Evolutionary conservation across 352 stramenopile genomes (phyloP).

Genomic region (Phytophthora pistaciae): DNA sequence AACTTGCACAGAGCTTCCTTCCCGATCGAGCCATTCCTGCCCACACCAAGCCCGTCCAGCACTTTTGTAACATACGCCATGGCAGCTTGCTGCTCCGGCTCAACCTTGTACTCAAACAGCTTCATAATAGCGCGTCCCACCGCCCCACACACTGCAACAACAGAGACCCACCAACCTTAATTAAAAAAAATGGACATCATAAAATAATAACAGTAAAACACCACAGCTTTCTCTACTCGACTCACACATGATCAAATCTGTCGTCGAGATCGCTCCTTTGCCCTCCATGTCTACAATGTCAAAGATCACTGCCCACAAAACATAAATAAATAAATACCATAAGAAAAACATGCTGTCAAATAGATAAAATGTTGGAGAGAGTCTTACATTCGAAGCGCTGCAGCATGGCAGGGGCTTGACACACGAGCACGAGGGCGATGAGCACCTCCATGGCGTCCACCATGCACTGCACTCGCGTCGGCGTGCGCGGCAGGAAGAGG

Average conservation of each 20-base stretch:
- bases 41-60: conserved; percentile 41
- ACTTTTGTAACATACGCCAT: conserved; percentile 58
- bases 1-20: conserved; percentile 56
- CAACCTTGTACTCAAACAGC: conserved; percentile 62
- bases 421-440: conserved; percentile 68
- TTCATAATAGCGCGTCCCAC: conserved; percentile 64
- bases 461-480: conserved; percentile 71
- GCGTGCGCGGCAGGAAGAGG: conserved; percentile 62
- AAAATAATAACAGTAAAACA: neutral
- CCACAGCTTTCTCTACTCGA: conserved; percentile 12
- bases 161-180: neutral
- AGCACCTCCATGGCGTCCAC: conserved; percentile 79
- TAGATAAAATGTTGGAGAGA: neutral
- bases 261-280: conserved; percentile 41
- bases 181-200: neutral
- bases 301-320: conserved; percentile 56
- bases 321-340: conserved; percentile 1
- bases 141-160: conserved; percentile 50
- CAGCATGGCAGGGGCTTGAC: conserved; percentile 64
- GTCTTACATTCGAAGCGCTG: conserved; percentile 63
- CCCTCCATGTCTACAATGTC: conserved; percentile 59
- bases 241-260: conserved; percentile 60
- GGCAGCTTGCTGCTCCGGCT: conserved; percentile 44
- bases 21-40: conserved; percentile 29
- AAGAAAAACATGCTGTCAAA: neutral